A percentile compares a stretch with the other conserved stretches of the same genome.
Conservation (phyloP, 306 rosid species). For the Spatholobus suberectus region DNA sequence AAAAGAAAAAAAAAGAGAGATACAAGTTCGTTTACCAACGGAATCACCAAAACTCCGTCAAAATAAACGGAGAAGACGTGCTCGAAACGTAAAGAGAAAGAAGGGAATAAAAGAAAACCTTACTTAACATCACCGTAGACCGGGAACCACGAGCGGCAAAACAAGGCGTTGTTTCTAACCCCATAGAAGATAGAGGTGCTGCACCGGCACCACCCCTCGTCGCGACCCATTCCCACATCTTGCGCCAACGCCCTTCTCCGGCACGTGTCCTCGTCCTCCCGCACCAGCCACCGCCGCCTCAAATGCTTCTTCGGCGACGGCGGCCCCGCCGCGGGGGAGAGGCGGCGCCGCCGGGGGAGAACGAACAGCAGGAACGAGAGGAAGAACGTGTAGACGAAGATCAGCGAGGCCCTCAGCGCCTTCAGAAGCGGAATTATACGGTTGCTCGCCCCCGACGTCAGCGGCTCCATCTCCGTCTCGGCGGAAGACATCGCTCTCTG, state of each 20-base stretch:
- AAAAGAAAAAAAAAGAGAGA: neutral
- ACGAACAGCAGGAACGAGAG: constrained; percentile 62
- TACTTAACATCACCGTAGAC: constrained; percentile 68
- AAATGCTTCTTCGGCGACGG: constrained; percentile 57
- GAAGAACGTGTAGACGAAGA: constrained; percentile 67
- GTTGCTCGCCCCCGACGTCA: constrained; percentile 98
- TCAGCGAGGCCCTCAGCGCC: constrained; percentile 59
- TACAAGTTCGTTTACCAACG: neutral
- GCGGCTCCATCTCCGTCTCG: constrained; percentile 77
- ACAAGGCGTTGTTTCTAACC: constrained; percentile 65
- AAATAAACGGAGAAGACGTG: neutral
- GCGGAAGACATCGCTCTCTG: constrained; percentile 55
- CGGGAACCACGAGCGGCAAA: constrained; percentile 91
- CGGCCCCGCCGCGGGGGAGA: constrained; percentile 18
- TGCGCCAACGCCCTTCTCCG: constrained; percentile 83
- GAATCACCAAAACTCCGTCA: neutral
- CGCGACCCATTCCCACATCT: constrained; percentile 64
- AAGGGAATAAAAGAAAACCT: constrained; percentile 11
- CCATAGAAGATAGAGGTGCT: constrained; percentile 75
- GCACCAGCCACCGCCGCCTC: constrained; percentile 62
- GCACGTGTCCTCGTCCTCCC: constrained; percentile 84
- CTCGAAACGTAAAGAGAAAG: constrained; percentile 1
- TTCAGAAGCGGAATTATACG: constrained; percentile 89
- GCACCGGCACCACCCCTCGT: constrained; percentile 58
- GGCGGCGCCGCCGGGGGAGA: constrained; percentile 69